Evolutionary conservation across 1,284 basidiomycete species (phyloP).

Genomic region (Trichosporon coremiiforme): DNA sequence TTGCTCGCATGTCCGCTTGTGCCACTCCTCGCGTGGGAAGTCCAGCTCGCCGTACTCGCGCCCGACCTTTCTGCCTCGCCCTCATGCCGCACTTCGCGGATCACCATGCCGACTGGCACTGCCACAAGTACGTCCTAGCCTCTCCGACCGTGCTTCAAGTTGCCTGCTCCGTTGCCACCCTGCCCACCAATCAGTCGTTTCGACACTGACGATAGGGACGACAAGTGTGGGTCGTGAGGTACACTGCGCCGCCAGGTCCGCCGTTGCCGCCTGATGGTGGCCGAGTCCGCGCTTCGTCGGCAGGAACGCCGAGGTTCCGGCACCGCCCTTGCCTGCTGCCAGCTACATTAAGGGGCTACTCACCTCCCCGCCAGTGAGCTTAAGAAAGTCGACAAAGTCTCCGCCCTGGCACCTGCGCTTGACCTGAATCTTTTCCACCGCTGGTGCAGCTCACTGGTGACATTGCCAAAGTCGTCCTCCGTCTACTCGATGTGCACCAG

Average conservation of each 20-base stretch:
- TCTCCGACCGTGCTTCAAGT: constrained; percentile 77
- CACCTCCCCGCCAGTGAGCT: constrained; percentile 74
- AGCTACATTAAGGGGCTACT: constrained; percentile 26
- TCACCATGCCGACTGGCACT: constrained; percentile 86
- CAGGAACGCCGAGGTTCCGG: constrained; percentile 81
- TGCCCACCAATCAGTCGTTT: constrained; percentile 68
- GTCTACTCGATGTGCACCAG: constrained; percentile 28
- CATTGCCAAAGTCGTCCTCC: constrained; percentile 39
- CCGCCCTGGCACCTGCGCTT: constrained; percentile 63
- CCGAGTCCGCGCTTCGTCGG: constrained; percentile 71
- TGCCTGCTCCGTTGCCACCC: constrained; percentile 74
- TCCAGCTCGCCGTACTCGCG: constrained; percentile 55
- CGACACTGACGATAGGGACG: constrained; percentile 72
- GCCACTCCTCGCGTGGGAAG: constrained; percentile 31
- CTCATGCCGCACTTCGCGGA: constrained; percentile 68
- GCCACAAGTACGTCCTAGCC: constrained; percentile 71
- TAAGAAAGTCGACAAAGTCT: constrained; percentile 75
- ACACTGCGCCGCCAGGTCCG: constrained; percentile 81
- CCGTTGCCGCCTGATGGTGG: constrained; percentile 89
- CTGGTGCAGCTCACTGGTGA: constrained; percentile 43
- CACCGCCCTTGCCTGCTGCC: constrained; percentile 71
- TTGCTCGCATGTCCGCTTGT: constrained; percentile 62
- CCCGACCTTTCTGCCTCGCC: constrained; percentile 62
- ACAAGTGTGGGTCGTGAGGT: constrained; percentile 75
- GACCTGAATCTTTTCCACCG: constrained; percentile 49